Conservation (phyloP, 352 stramenopile genomes). For the Pythium coloratum region DNA sequence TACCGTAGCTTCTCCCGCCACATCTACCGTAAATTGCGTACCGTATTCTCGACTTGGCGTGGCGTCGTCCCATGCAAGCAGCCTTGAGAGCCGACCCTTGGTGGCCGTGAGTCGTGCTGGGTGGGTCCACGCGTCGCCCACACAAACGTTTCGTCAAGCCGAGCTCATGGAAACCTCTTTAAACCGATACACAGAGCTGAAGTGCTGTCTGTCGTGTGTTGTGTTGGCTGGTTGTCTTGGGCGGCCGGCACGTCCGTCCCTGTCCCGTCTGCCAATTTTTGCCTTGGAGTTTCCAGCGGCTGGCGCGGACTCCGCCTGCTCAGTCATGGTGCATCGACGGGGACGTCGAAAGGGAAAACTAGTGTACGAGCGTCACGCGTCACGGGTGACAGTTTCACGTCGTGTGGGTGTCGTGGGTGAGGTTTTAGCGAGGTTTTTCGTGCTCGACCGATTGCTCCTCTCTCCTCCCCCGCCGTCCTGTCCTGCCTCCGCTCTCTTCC, state of each 20-base stretch:
- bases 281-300: background rate
- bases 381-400: conserved; percentile 45
- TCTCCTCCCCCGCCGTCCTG: conserved; percentile 11
- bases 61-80: background rate
- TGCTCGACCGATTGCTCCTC: conserved; percentile 18
- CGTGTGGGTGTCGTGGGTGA: conserved; percentile 14
- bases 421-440: conserved; percentile 38
- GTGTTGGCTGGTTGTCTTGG: background rate
- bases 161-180: background rate
- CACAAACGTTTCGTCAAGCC: conserved; percentile 1
- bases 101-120: background rate
- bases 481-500: conserved; percentile 23
- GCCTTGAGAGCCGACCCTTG: background rate
- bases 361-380: conserved; percentile 71
- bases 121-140: background rate
- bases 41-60: background rate
- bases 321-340: conserved; percentile 24
- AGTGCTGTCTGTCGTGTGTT: background rate
- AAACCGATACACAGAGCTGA: background rate
- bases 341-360: conserved; percentile 21
- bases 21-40: background rate
- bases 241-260: background rate
- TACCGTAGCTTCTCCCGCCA: background rate
- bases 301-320: conserved; percentile 4
- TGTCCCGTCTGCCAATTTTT: conserved; percentile 10